Evolutionary conservation across 306 rosid genomes (phyloP), one percentile per base, ranked within the genome.

Genomic region (Cicer judaicum): DNA sequence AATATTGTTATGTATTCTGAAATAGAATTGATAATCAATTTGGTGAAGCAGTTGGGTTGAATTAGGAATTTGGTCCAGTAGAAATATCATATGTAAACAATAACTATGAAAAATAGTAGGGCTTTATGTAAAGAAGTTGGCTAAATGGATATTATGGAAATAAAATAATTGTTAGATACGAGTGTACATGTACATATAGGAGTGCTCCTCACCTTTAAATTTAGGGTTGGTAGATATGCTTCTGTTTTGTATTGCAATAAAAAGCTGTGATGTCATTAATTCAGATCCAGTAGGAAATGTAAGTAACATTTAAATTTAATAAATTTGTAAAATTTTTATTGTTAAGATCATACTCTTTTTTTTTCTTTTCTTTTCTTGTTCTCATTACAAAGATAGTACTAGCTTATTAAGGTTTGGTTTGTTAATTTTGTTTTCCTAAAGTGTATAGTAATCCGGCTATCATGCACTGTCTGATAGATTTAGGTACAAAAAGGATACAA

Each of bases 401-500:
- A 36, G 13, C 48, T 66, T 14, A 48, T 18, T 46, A 29, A 44
- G 62, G 41, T 55, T 72, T 73, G 56, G 44, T 36, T 41, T 19
- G 14, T 12, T 73, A 60, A 10, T 52, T 49, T 49, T 53, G 7
- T 52, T 63, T 18, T 68, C 62, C 38, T 48, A 21, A 70, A 56
- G 48, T 40, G 49, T 60, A 56, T 55, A 44, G 70, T 64, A 39
- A 46, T 68, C 63, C 39, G 19, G 64, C 62, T 78, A 13, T 65
- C 46, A 18, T 64, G 36, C 54, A 55, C 34, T 52, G 6, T 19
- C n/a, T 10, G 46, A 73, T 62, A 70, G 60, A 53, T 62, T 77
- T 48, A 70, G 59, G 41, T 53, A 74, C 69, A 13, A 50, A 65
- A 15, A 59, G 68, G 72, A 74, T 59, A 43, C 24, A 64, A 6